Evolutionary conservation across 1,284 basidiomycete genomes (phyloP), one percentile per base, ranked within the genome.

Genomic region (Neonothopanus nambi): DNA sequence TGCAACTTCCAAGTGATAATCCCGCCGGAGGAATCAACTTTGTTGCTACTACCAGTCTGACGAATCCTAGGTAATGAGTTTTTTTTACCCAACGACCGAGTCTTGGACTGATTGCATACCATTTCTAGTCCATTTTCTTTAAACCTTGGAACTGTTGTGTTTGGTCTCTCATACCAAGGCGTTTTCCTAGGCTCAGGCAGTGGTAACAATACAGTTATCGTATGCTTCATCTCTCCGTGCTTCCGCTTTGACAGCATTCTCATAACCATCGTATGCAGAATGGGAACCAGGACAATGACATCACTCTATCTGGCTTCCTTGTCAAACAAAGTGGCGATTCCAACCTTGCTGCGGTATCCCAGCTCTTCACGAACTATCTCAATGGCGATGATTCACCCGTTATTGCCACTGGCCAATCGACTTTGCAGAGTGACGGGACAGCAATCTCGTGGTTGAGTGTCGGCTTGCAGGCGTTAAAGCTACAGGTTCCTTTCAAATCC

Each of bases 361-460:
- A 80, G 54, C 71, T 92, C 40, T 91, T 92, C 67, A 89, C 87
- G 13, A 79, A 81, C 49, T 91, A 89, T 67, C 73, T 92, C 60
- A 91, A 91, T 62, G 78, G 84, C 18, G 79, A 84, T 36, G 67
- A 65, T 8, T 81, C 85, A 1, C 75, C 72, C 3, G 84, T 90
- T 35, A 62, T 82, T 54, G 89, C 87, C 2, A 72, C 68, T 3
- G 89, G 89, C 35, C 67, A 66, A 61, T 87, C 79, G 28, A 81
- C 77, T 20, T 65, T 75, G n/a, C 87, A 81, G 63, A 59, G 65
- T 49, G 86, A 82, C 61, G 78, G 77, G 24, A 69, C 80, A 12
- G 63, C 70, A 15, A 79, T 91, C 55, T 80, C 80, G 13, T 91
- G 90, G 90, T 78, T 92, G 18, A 82, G 75, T 57, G 63, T 73